These are phyloP conservation scores for Phyllosticta ampelicida DNA, from an alignment of 2,329 filamentous ascomycete species.

Conservation along the genomic window DNA sequence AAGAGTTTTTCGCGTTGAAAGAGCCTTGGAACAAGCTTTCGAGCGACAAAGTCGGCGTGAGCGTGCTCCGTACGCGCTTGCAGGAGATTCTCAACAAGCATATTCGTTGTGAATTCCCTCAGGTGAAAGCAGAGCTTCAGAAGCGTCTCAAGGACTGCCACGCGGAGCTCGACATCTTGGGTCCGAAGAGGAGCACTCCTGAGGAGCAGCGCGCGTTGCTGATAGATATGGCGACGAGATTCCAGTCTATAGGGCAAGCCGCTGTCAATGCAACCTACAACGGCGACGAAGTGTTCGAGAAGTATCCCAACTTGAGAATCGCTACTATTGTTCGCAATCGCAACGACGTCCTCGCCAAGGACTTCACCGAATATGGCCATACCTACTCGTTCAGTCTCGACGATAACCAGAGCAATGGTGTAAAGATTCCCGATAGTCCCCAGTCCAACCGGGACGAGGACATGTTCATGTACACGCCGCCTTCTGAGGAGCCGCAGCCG, in stretches of 20 bases:
- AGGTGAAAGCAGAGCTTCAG: slow-evolving; percentile 17
- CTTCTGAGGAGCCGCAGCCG: too few species aligned
- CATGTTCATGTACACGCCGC: too few species aligned
- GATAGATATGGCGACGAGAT: slow-evolving; percentile 28
- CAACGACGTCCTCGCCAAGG: slow-evolving; percentile 17
- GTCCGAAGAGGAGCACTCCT: slow-evolving; percentile 23
- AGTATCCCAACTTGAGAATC: slow-evolving; percentile 21
- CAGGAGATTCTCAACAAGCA: slow-evolving; percentile 32
- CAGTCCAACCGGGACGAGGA: too few species aligned
- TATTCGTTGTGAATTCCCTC: slow-evolving; percentile 37
- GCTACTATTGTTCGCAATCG: slow-evolving; percentile 24
- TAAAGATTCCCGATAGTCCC: too few species aligned
- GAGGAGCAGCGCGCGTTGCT: slow-evolving; percentile 29
- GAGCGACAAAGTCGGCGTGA: slow-evolving; percentile 32
- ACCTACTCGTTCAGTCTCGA: slow-evolving; percentile 15
- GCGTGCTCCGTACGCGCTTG: slow-evolving; percentile 30
- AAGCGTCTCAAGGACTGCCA: slow-evolving; percentile 16
- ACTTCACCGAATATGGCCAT: slow-evolving; percentile 19
- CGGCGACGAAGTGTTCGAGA: slow-evolving; percentile 24
- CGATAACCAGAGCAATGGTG: neutral
- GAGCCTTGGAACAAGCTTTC: slow-evolving; percentile 29
- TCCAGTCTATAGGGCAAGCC: slow-evolving; percentile 26
- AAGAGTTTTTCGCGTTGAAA: slow-evolving; percentile 22
- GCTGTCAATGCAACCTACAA: slow-evolving; percentile 28
- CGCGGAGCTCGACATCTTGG: slow-evolving; percentile 22